phyloP scores from a whole-genome alignment of 495 filamentous ascomycete species.

The Podospora sp. region DNA sequence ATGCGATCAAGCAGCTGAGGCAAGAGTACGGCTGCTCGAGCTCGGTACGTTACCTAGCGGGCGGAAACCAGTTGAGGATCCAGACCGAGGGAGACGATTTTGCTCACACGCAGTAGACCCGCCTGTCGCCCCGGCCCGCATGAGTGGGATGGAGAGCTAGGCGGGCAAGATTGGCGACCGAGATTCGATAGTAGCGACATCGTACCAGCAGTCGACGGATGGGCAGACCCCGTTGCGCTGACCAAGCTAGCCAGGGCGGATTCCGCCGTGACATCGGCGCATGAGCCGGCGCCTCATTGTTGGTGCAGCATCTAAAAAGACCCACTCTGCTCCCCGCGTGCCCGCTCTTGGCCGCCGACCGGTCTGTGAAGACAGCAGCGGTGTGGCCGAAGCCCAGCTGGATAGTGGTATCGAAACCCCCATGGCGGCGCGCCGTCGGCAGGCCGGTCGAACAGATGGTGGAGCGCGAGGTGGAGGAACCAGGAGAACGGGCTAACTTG shows the following conservation, averaged over 20 bases:
- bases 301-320: neutral
- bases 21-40: neutral
- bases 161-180: conserved; percentile 13
- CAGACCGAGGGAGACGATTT: neutral
- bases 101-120: neutral
- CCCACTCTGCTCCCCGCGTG: neutral
- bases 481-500: neutral
- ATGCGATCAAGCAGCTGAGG: neutral
- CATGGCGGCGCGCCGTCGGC: neutral
- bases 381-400: neutral
- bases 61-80: neutral
- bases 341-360: neutral
- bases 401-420: neutral
- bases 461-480: neutral
- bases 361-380: neutral
- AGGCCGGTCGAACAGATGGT: neutral
- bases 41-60: too few species aligned
- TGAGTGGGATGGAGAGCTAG: neutral
- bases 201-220: neutral
- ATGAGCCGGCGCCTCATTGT: neutral
- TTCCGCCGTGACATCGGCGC: conserved; percentile 12
- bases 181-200: neutral
- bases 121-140: neutral
- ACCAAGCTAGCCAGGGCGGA: neutral
- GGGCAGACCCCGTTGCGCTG: conserved; percentile 4